Evolutionary conservation across 768 basidiomycete species (phyloP).

Genomic region (Lactarius tabidus): DNA sequence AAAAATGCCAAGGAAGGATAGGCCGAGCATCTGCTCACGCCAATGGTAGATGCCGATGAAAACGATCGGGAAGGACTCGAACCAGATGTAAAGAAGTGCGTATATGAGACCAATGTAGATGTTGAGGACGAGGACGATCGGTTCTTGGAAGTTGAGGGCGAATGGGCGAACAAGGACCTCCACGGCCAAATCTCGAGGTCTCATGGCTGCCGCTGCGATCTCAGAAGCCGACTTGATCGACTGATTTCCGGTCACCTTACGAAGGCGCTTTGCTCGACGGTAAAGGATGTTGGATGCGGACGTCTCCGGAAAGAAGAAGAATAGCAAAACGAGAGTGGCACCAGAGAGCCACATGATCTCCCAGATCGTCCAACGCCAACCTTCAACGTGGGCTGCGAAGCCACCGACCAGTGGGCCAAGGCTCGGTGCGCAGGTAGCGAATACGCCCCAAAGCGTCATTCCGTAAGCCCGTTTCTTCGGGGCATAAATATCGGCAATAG

Average conservation of each 20-base stretch:
- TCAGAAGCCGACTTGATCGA: constrained; percentile 31
- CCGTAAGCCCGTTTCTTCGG: constrained; percentile 29
- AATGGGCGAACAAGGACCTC: constrained; percentile 34
- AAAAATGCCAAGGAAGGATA: constrained; percentile 32
- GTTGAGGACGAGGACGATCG: constrained; percentile 32
- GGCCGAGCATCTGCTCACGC: constrained; percentile 31
- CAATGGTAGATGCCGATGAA: constrained; percentile 35
- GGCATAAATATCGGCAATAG: constrained; percentile 29
- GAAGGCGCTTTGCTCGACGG: constrained; percentile 32
- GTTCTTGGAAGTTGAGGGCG: constrained; percentile 32
- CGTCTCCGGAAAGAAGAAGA: constrained; percentile 35
- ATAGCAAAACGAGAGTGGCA: constrained; percentile 30
- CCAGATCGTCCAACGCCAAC: constrained; percentile 37
- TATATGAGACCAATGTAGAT: constrained; percentile 35
- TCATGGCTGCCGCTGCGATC: constrained; percentile 27
- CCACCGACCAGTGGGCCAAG: constrained; percentile 35
- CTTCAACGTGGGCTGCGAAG: constrained; percentile 33
- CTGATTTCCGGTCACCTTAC: constrained; percentile 32
- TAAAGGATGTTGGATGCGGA: constrained; percentile 31
- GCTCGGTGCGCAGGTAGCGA: constrained; percentile 32
- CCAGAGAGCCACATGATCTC: constrained; percentile 35
- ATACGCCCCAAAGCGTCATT: constrained; percentile 31
- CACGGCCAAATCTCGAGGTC: constrained; percentile 23
- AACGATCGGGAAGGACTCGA: constrained; percentile 35
- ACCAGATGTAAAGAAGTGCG: constrained; percentile 35